Conservation (phyloP, 192 early-diverging fungal species). For the Podila epicladia region DNA sequence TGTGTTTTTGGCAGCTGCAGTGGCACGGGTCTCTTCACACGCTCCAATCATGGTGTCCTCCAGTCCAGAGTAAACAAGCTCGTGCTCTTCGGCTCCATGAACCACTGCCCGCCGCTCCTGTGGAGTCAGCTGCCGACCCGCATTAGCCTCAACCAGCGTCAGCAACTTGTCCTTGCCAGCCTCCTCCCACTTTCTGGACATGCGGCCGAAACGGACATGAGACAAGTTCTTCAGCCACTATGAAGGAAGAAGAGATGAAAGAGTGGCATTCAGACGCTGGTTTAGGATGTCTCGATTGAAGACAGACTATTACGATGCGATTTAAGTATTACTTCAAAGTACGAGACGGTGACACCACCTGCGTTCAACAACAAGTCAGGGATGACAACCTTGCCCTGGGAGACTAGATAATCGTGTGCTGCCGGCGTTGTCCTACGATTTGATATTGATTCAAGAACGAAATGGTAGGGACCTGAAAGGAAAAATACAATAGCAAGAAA, state of each 20-base stretch:
- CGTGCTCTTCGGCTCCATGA: constrained; percentile 85
- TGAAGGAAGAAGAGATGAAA: constrained; percentile 5
- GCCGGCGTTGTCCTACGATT: too few species aligned
- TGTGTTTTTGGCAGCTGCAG: constrained; percentile 67
- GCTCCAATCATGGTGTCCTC: constrained; percentile 90
- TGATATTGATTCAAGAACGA: too few species aligned
- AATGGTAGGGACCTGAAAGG: too few species aligned
- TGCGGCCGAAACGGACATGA: constrained; percentile 86
- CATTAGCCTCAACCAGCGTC: constrained; percentile 76
- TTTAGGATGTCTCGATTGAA: too few species aligned
- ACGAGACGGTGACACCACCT: constrained; percentile 86
- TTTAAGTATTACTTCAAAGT: constrained; percentile 53
- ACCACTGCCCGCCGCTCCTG: constrained; percentile 78
- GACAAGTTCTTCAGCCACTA: constrained; percentile 90
- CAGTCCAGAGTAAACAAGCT: constrained; percentile 86
- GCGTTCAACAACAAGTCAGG: constrained; percentile 85
- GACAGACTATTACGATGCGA: too few species aligned
- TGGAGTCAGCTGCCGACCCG: constrained; percentile 74
- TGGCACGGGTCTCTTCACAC: constrained; percentile 77
- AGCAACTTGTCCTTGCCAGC: constrained; percentile 76
- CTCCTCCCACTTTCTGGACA: constrained; percentile 89
- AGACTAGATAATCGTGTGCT: constrained; percentile 69
- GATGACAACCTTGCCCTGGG: constrained; percentile 69
- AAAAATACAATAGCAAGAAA: too few species aligned
- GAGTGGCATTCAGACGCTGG: neutral